Base-by-base conservation (phyloP, 202 grass and related monocot genomes). In the Sporobolus alterniflorus region DNA sequence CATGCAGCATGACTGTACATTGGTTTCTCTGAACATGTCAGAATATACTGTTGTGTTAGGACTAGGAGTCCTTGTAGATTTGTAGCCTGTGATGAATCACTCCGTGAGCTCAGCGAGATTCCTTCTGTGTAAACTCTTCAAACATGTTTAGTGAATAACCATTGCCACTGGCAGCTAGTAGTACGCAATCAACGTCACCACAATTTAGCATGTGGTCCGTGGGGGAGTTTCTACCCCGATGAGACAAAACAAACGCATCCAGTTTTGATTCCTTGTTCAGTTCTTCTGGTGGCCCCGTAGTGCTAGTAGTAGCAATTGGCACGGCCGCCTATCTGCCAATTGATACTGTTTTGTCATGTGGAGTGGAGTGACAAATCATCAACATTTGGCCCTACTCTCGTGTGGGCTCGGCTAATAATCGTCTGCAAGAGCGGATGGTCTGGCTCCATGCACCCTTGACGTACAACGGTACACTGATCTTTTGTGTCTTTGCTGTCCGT, bases 381-480 rank as follows among this genome's bases (percentile, higher is more conserved):
- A 71, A 64, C 36, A 22, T 50, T 67, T 76, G 64, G 40, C 39
- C 2, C 7, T 82, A 48, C 9, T 34, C 11, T 20, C 34, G 25
- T 77, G 77, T 82, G 47, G 88, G 72, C 77, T 66, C n/a, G 49
- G 17, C 20, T 62, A 77, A 81, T 71, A 71, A 76, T 71, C 71
- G 77, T 67, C 71, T 30, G 56, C 54, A 64, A 21, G 76, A 65
- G 55, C 64, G 30, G 40, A 70, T 47, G 26, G 3, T 55, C 63
- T 25, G 13, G 24, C 36, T 79, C 51, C 63, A 73, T 89, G 25
- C 75, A 52, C 17, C 70, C 39, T n/a, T 55, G 22, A 28, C 16
- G 48, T 41, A 68, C 76, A 18, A 52, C 13, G 46, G 30, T 76
- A 41, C 65, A 68, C 31, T 64, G 5, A 33, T 69, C 44, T 42